Percentiles rank a stretch among this genome's conserved stretches.
Evolutionary conservation across 495 filamentous ascomycete species (phyloP).

Genomic region (Aspergillus cavernicola): DNA sequence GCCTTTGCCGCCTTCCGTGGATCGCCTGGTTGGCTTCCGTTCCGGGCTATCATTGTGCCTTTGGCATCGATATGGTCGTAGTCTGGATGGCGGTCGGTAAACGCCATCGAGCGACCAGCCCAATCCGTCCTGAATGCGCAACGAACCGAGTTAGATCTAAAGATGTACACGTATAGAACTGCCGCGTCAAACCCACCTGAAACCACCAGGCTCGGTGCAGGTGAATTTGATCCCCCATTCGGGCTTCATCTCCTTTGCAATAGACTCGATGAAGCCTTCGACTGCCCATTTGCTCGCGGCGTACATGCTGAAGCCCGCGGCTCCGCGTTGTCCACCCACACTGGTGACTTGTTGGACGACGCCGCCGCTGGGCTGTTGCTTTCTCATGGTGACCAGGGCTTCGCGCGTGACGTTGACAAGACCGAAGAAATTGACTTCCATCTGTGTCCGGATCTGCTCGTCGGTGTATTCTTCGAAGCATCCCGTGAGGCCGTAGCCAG

Average conservation of each 20-base stretch:
- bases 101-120: too few relatives aligned
- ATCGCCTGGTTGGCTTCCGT: too few relatives aligned
- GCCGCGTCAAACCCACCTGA: too few relatives aligned
- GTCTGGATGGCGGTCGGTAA: too few relatives aligned
- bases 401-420: not conserved
- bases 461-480: slow-evolving; percentile 36
- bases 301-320: slow-evolving; percentile 42
- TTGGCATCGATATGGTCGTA: too few relatives aligned
- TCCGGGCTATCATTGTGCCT: too few relatives aligned
- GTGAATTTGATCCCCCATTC: too few relatives aligned
- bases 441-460: not conserved
- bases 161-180: too few relatives aligned
- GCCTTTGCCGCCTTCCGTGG: too few relatives aligned
- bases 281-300: slow-evolving; percentile 48
- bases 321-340: not conserved
- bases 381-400: not conserved
- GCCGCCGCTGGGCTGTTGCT: not conserved
- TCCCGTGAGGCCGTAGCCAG: slow-evolving; percentile 44
- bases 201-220: too few relatives aligned
- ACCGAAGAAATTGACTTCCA: not conserved
- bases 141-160: too few relatives aligned
- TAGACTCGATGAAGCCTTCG: slow-evolving; percentile 50
- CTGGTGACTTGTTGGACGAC: not conserved
- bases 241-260: slow-evolving; percentile 40
- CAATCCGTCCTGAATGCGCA: too few relatives aligned